Evolutionary conservation across 2,329 filamentous ascomycete species (phyloP), one percentile per base, ranked within the genome.

Genomic region (Colletotrichum tanaceti): DNA sequence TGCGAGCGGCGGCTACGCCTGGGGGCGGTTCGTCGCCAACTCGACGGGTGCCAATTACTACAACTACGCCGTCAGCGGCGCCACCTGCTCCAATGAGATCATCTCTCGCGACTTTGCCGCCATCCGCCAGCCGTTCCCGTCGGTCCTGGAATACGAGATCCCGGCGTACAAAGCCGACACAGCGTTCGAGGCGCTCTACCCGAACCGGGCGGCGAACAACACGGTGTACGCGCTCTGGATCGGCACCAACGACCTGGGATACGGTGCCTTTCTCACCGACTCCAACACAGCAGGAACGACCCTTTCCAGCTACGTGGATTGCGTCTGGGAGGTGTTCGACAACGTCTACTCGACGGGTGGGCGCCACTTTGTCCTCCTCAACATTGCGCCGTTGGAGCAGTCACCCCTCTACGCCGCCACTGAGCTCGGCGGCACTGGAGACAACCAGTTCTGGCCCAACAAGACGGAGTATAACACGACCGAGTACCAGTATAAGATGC

Each of bases 181-280:
- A 4, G 75, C 76, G 4, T 82, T 77, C 60, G 75, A 79, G 65
- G 76, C 79, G 2, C 76, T 86, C 5, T 86, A 83, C 71, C 77
- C 78, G 0, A 73, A 82, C 71, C 78, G 83, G 53, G 83, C 81
- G 2, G 73, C 84, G 1, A 79, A 86, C 38, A 88, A 89, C 71
- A 93, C 91, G 0, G 88, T 93, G 2, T 94, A 93, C 74, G 85
- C 88, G 1, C 85, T 94, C 58, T 94, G 91, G 91, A 93, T 94
- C 73, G 92, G 92, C 3, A 94, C 91, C 28, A 95, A 95, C 75
- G 92, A 96, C 74, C 81, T 95, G 11, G 91, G 92, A 24, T 83
- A 82, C 65, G 78, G 83, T 59, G 90, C 86, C 10, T 91, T 94
- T 74, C 77, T 94, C 39, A 88, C 85, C 5, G 90, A 93, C 74